These are phyloP conservation scores for Daldinia caldariorum DNA, from an alignment of 495 filamentous ascomycete species.

Conservation along the genomic window DNA sequence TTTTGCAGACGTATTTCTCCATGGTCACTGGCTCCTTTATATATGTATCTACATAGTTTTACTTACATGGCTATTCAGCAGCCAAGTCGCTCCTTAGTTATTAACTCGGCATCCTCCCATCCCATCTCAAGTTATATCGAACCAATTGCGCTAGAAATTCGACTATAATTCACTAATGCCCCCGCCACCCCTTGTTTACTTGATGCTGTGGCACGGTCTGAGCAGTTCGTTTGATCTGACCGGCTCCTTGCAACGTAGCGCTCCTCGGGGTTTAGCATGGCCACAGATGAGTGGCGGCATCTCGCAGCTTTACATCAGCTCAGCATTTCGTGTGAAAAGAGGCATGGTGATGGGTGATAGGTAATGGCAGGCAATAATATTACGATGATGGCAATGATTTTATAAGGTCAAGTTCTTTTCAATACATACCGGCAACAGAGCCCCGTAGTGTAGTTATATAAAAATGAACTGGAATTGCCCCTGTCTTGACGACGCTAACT, in stretches of 20 bases:
- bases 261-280: constrained; percentile 18
- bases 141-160: constrained; percentile 26
- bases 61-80: constrained; percentile 17
- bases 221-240: constrained; percentile 28
- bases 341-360: no score
- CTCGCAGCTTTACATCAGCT: constrained; percentile 38
- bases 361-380: background rate
- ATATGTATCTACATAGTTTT: background rate
- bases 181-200: constrained; percentile 23
- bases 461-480: constrained; percentile 14
- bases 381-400: background rate
- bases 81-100: constrained; percentile 36
- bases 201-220: constrained; percentile 40
- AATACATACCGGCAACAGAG: background rate
- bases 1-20: constrained; percentile 7
- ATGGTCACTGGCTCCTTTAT: constrained; percentile 21
- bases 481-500: constrained; percentile 9
- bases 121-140: constrained; percentile 24
- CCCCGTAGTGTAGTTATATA: constrained; percentile 6
- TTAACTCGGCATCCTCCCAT: constrained; percentile 32
- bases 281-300: constrained; percentile 34
- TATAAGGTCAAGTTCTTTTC: background rate
- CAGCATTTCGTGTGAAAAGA: background rate
- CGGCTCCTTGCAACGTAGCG: constrained; percentile 39
- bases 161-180: constrained; percentile 7